Base-by-base conservation (phyloP, 179 eudicot species). In the Beta corolliflora region DNA sequence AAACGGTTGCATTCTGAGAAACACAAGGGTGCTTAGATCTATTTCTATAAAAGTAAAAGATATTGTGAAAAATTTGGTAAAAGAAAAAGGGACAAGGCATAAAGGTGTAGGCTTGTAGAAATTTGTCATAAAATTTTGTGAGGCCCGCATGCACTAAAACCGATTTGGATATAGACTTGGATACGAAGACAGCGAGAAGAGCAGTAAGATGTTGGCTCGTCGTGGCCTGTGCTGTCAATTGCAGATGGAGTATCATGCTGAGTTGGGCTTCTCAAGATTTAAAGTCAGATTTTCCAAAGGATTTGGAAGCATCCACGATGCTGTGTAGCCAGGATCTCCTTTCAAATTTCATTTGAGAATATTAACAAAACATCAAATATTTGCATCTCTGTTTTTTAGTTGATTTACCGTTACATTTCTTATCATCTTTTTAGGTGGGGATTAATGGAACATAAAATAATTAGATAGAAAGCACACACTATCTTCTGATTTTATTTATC, bases 241-340 rank as follows among this genome's bases (percentile, higher is more conserved):
- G 10, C 67, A 63, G 3, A 1, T 36, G 41, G 41, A 36, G 41
- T 36, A 21, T 63, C 31, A 61, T 61, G 66, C 29, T 61, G 66
- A 31, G 66, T 23, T 61, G 41, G 31, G 66, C 64, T 21, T 61
- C 29, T 12, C 36, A 29, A 21, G 5, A 23, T 23, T 63, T 63
- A 5, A 10, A 63, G 68, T 44, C 5, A 19, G 67, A 58, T 75
- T 75, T 75, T 75, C 67, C 78, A 41, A 60, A 60, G 78, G 68
- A 56, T 58, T 19, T 44, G 78, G 78, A 75, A 36, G 21, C 5
- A 58, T 56, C 52, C 67, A 31, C 65, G 31, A 75, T 4, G 53
- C 10, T 19, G 55, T 19, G 55, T 36, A 36, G 3, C 41, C 2
- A 53, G 50, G 18, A 60, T 75, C 18, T 2, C 50, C 13, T 55